These are phyloP conservation scores for Solanum lignicaule DNA, from an alignment of 257 asterid genomes.

Conservation along the genomic window DNA sequence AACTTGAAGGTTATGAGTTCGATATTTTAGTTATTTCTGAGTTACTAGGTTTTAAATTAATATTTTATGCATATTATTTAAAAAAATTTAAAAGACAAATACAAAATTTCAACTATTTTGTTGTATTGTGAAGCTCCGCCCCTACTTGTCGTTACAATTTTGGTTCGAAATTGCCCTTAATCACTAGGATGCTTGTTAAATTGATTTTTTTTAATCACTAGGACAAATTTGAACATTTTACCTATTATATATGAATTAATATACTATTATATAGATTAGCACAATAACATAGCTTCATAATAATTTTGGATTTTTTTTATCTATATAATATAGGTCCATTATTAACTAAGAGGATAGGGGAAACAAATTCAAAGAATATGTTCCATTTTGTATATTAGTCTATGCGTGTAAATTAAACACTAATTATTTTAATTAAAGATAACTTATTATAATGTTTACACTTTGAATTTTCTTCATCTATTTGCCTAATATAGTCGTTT, in stretches of 20 bases:
- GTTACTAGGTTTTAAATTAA: background rate
- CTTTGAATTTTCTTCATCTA: background rate
- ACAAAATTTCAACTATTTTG: background rate
- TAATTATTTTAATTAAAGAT: background rate
- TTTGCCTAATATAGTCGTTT: background rate
- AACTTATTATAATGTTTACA: background rate
- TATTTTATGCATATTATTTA: background rate
- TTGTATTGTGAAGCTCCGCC: background rate
- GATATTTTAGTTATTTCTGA: background rate
- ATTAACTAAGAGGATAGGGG: background rate
- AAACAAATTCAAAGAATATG: constrained; percentile 26
- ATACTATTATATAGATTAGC: too few relatives aligned
- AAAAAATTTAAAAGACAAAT: background rate
- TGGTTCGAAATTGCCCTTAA: background rate
- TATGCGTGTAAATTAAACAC: background rate
- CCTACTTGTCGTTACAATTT: background rate
- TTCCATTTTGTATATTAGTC: constrained; percentile 15
- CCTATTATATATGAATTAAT: background rate
- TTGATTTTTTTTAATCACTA: background rate
- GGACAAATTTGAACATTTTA: background rate
- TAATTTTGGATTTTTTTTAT: background rate
- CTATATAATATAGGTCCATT: background rate
- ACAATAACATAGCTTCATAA: background rate
- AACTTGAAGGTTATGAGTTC: background rate
- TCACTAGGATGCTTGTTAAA: background rate